phyloP scores from a whole-genome alignment of 108 stramenopile species.

The Cyclostephanos tholiformis region DNA sequence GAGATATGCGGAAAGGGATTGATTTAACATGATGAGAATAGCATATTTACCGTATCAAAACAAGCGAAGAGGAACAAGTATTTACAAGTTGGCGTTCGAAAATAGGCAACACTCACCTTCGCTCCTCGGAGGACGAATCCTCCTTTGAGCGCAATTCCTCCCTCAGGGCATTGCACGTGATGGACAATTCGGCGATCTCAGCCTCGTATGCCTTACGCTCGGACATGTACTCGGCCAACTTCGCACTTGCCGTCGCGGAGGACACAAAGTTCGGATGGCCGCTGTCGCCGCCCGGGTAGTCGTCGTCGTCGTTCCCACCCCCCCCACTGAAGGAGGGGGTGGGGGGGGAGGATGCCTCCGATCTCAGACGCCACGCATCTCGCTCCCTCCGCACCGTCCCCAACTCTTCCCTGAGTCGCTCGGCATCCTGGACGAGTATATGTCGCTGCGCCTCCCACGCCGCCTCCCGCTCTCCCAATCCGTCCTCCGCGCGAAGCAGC shows the following conservation, averaged over 20 bases:
- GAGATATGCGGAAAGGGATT: not conserved
- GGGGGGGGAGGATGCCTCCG: slow-evolving; percentile 46
- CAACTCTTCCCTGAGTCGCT: slow-evolving; percentile 71
- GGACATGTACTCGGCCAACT: slow-evolving; percentile 66
- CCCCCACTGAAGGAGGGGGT: slow-evolving; percentile 32
- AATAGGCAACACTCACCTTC: slow-evolving; percentile 13
- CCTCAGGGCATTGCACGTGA: slow-evolving; percentile 72
- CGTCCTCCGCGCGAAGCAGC: slow-evolving; percentile 79
- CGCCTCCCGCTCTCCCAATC: slow-evolving; percentile 81
- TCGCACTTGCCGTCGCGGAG: slow-evolving; percentile 35
- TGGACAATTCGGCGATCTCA: slow-evolving; percentile 70
- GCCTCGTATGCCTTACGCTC: slow-evolving; percentile 90
- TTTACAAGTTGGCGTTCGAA: too few species aligned
- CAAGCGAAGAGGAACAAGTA: not conserved
- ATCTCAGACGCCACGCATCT: slow-evolving; percentile 75
- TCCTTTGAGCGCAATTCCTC: slow-evolving; percentile 74
- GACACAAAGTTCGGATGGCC: slow-evolving; percentile 36
- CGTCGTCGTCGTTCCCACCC: slow-evolving; percentile 8
- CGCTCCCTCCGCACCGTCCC: slow-evolving; percentile 70
- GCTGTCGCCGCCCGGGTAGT: slow-evolving; percentile 1
- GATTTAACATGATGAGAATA: not conserved
- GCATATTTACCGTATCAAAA: not conserved
- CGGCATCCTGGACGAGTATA: slow-evolving; percentile 85
- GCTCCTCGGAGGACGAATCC: slow-evolving; percentile 55
- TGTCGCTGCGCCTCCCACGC: slow-evolving; percentile 87